phyloP scores from a whole-genome alignment of 495 filamentous ascomycete genomes.

The Cudoniella acicularis region DNA sequence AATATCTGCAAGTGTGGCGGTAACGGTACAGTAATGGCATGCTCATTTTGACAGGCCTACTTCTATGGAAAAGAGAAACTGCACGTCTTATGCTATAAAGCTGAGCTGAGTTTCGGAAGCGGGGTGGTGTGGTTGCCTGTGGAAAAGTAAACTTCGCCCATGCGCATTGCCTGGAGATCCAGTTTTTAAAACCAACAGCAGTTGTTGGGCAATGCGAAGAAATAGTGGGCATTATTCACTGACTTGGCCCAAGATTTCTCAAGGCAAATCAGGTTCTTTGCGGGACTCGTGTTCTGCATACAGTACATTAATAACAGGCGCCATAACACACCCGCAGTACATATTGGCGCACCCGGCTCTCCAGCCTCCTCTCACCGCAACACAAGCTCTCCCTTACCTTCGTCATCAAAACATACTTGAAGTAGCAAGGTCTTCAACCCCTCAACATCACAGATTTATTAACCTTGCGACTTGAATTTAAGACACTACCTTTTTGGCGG shows the following conservation, averaged over 20 bases:
- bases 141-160: too few relatives aligned
- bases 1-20: neutral
- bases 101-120: too few relatives aligned
- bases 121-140: too few relatives aligned
- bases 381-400: neutral
- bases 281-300: neutral
- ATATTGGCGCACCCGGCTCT: too few relatives aligned
- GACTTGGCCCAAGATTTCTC: neutral
- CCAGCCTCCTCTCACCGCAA: neutral
- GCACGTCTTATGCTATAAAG: neutral
- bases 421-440: neutral
- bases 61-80: neutral
- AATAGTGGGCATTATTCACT: neutral
- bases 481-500: too few relatives aligned
- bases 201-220: neutral
- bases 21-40: neutral
- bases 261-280: neutral
- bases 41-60: neutral
- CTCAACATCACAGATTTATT: neutral
- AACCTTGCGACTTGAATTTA: neutral
- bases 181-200: neutral
- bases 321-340: too few relatives aligned
- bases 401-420: neutral
- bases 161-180: too few relatives aligned
- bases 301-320: neutral